phyloP scores from a whole-genome alignment of 345 rosid genomes.

The Arabidopsis arenosa region DNA sequence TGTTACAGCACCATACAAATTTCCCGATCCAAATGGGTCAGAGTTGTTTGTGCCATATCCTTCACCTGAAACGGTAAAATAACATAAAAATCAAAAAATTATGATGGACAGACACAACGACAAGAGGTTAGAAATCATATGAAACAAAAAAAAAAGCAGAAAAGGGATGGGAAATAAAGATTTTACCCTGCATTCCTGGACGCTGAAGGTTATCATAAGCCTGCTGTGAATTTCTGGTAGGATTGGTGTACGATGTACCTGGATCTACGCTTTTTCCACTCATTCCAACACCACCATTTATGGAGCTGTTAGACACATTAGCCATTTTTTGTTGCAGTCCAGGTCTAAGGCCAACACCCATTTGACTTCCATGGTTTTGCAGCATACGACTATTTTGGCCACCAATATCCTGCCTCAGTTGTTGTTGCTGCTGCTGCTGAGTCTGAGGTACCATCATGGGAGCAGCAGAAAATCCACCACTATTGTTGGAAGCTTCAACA shows the following conservation, averaged over 20 bases:
- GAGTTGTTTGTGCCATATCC: conserved; percentile 66
- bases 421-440: conserved; percentile 55
- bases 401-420: conserved; percentile 65
- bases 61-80: conserved; percentile 64
- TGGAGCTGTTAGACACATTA: conserved; percentile 71
- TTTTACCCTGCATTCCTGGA: conserved; percentile 66
- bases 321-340: conserved; percentile 78
- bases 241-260: conserved; percentile 53
- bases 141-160: conserved; percentile 28
- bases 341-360: conserved; percentile 74
- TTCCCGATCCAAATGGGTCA: conserved; percentile 74
- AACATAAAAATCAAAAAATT: neutral
- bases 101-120: conserved; percentile 5
- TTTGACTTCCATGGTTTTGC: conserved; percentile 79
- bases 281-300: conserved; percentile 75
- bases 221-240: conserved; percentile 72
- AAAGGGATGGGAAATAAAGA: conserved; percentile 20
- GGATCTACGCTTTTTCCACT: conserved; percentile 59
- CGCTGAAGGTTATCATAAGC: conserved; percentile 73
- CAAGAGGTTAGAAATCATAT: conserved; percentile 19
- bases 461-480: conserved; percentile 70
- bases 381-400: conserved; percentile 79
- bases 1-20: conserved; percentile 62
- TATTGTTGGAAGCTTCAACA: conserved; percentile 67
- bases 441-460: conserved; percentile 66